phyloP scores from a whole-genome alignment of 805 yeast genomes.

The Metschnikowia hibisci region DNA sequence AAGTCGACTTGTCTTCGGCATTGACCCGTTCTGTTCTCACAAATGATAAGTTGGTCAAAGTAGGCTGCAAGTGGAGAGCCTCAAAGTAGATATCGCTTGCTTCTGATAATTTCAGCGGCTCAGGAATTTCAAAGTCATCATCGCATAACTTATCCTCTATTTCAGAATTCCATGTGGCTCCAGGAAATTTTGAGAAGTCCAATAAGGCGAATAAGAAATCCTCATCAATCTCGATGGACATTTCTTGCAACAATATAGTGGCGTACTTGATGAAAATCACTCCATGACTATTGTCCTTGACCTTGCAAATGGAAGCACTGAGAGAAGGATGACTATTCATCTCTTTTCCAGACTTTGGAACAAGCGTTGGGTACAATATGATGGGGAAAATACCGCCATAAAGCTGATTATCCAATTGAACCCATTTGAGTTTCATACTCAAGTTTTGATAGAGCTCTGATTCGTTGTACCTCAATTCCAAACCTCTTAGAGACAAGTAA shows the following conservation, averaged over 20 bases:
- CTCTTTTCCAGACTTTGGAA: slow-evolving; percentile 80
- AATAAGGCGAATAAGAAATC: slow-evolving; percentile 80
- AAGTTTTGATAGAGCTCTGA: slow-evolving; percentile 80
- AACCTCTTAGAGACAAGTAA: slow-evolving; percentile 76
- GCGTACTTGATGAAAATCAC: slow-evolving; percentile 88
- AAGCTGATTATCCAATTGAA: slow-evolving; percentile 89
- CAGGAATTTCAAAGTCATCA: slow-evolving; percentile 61
- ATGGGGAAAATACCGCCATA: slow-evolving; percentile 88
- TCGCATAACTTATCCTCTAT: slow-evolving; percentile 55
- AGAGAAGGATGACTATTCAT: slow-evolving; percentile 87
- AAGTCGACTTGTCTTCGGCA: slow-evolving; percentile 57
- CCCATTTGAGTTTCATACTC: slow-evolving; percentile 83
- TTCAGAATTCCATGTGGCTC: slow-evolving; percentile 65
- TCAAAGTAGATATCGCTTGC: slow-evolving; percentile 86
- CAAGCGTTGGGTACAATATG: slow-evolving; percentile 80
- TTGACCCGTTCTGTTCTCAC: slow-evolving; percentile 79
- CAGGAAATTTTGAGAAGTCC: slow-evolving; percentile 78
- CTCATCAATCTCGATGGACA: slow-evolving; percentile 91
- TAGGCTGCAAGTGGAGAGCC: slow-evolving; percentile 87
- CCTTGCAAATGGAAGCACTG: slow-evolving; percentile 77
- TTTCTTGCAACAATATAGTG: slow-evolving; percentile 81
- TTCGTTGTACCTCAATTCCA: slow-evolving; percentile 76
- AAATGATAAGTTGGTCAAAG: slow-evolving; percentile 83
- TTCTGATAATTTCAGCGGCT: slow-evolving; percentile 52
- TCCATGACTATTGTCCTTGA: slow-evolving; percentile 88